Evolutionary conservation across 75 land plant species (phyloP).

Genomic region (Ceratopteris richardii): DNA sequence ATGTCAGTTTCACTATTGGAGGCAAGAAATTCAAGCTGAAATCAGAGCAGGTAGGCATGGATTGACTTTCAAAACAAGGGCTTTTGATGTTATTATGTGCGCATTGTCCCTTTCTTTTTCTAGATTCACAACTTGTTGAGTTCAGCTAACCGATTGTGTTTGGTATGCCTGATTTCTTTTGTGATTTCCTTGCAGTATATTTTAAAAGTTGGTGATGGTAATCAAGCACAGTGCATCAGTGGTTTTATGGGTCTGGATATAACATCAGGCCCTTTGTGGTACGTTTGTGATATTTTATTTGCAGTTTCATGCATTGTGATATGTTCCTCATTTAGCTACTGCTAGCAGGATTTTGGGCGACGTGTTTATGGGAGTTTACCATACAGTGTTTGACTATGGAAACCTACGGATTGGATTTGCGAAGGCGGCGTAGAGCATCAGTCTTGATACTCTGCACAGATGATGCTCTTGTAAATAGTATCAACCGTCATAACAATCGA

Average conservation of each 20-base stretch:
- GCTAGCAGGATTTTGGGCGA: constrained; percentile 67
- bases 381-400: constrained; percentile 64
- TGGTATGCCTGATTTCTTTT: not conserved
- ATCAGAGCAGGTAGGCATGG: constrained; percentile 51
- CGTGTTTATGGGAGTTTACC: constrained; percentile 70
- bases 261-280: constrained; percentile 92
- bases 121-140: no score
- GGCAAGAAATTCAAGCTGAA: constrained; percentile 29
- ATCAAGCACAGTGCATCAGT: constrained; percentile 78
- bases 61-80: no score
- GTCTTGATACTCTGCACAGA: no score
- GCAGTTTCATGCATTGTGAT: constrained; percentile 38
- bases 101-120: no score
- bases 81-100: no score
- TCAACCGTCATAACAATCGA: no score
- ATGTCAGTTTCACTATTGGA: constrained; percentile 39
- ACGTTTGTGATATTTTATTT: constrained; percentile 46
- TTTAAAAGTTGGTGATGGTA: constrained; percentile 73
- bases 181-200: constrained; percentile 46
- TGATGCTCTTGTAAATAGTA: no score
- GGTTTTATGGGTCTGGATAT: constrained; percentile 78
- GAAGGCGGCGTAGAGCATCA: constrained; percentile 33
- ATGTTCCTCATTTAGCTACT: not conserved
- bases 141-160: no score
- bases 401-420: constrained; percentile 52